phyloP scores from a whole-genome alignment of 1,284 basidiomycete genomes.

The Cutaneotrichosporon sp. region DNA sequence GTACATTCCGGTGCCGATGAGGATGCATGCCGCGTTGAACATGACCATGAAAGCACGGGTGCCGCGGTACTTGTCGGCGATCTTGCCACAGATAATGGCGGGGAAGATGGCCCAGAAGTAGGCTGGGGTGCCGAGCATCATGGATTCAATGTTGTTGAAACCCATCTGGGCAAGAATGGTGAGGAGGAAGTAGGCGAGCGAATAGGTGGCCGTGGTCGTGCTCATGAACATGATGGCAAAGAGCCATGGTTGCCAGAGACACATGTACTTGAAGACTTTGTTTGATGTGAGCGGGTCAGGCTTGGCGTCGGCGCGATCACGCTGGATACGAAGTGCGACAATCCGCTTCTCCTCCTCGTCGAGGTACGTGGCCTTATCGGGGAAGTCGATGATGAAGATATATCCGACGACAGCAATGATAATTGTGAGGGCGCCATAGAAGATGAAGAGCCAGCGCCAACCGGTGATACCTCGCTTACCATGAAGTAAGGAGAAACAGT shows the following conservation, averaged over 20 bases:
- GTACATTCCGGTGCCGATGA: slow-evolving; percentile 25
- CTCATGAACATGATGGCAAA: slow-evolving; percentile 53
- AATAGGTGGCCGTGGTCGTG: slow-evolving; percentile 29
- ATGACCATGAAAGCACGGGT: slow-evolving; percentile 17
- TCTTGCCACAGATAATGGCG: slow-evolving; percentile 42
- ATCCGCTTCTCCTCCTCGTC: slow-evolving; percentile 15
- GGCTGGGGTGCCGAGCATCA: slow-evolving; percentile 52
- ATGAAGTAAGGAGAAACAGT: slow-evolving; percentile 18
- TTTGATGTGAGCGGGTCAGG: slow-evolving; percentile 48
- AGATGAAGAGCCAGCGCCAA: slow-evolving; percentile 18
- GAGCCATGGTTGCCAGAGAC: slow-evolving; percentile 53
- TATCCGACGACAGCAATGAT: slow-evolving; percentile 10
- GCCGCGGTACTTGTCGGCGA: slow-evolving; percentile 39
- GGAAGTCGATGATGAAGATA: slow-evolving; percentile 21
- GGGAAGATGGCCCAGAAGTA: slow-evolving; percentile 50
- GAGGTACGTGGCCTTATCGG: slow-evolving; percentile 22
- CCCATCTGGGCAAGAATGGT: slow-evolving; percentile 53
- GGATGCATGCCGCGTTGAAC: slow-evolving; percentile 17
- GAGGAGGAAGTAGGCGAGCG: slow-evolving; percentile 51
- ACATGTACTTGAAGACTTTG: slow-evolving; percentile 39
- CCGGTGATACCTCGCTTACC: slow-evolving; percentile 12
- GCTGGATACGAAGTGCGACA: slow-evolving; percentile 17
- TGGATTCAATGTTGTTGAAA: slow-evolving; percentile 42
- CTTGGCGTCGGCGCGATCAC: slow-evolving; percentile 46
- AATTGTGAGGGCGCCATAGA: slow-evolving; percentile 19